A percentile compares a stretch with the other conserved stretches of the same genome.
Conservation (phyloP, 1,284 basidiomycete genomes). For the Amylostereum areolatum region DNA sequence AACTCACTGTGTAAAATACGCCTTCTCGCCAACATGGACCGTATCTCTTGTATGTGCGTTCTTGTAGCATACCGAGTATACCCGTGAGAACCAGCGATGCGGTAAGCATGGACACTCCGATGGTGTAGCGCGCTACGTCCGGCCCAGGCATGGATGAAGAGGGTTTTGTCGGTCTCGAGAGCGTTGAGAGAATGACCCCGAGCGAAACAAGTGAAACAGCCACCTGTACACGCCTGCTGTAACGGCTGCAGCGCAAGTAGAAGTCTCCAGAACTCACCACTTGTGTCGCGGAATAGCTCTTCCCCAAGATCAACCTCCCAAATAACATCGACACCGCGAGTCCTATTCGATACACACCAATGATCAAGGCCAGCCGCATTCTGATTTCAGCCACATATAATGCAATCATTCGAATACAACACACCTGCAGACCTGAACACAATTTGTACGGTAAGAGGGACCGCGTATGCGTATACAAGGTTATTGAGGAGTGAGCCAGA, state of each 20-base stretch:
- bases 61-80: slow-evolving; percentile 75
- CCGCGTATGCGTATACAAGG: slow-evolving; percentile 75
- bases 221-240: slow-evolving; percentile 27
- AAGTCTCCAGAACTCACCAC: slow-evolving; percentile 37
- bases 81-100: slow-evolving; percentile 71
- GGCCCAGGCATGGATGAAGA: slow-evolving; percentile 22
- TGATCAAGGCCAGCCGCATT: background rate
- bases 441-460: slow-evolving; percentile 81
- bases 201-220: slow-evolving; percentile 68
- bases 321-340: slow-evolving; percentile 67
- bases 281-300: slow-evolving; percentile 57
- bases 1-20: slow-evolving; percentile 73
- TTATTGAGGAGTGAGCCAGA: slow-evolving; percentile 77
- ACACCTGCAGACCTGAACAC: slow-evolving; percentile 84
- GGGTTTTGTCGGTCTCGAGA: slow-evolving; percentile 49
- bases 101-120: slow-evolving; percentile 70
- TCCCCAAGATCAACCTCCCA: slow-evolving; percentile 50
- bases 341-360: slow-evolving; percentile 28
- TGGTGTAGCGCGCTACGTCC: slow-evolving; percentile 44
- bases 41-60: slow-evolving; percentile 68
- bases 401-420: slow-evolving; percentile 19
- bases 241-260: background rate
- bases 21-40: slow-evolving; percentile 82
- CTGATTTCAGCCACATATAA: slow-evolving; percentile 4
- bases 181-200: slow-evolving; percentile 74